Percentiles rank a stretch among this genome's conserved stretches.
Conservation (phyloP, 2,329 filamentous ascomycete genomes). For the Pseudopithomyces chartarum region DNA sequence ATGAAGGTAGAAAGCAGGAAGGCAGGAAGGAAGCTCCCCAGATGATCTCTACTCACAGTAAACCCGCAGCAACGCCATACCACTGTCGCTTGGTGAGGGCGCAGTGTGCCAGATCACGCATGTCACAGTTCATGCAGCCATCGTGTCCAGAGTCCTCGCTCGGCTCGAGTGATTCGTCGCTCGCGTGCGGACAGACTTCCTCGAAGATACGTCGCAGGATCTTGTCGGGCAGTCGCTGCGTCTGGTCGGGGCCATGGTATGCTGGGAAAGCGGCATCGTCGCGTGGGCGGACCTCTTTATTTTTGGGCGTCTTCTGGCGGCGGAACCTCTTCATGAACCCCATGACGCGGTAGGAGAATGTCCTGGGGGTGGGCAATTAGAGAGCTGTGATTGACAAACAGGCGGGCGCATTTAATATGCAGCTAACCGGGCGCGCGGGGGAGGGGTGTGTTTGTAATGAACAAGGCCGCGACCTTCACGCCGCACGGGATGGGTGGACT, state of each 20-base stretch:
- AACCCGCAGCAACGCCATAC: slow-evolving; percentile 61
- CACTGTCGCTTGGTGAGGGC: slow-evolving; percentile 75
- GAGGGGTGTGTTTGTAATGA: slow-evolving; percentile 14
- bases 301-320: slow-evolving; percentile 49
- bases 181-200: slow-evolving; percentile 80
- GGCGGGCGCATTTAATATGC: slow-evolving; percentile 21
- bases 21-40: too few species aligned
- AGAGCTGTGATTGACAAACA: slow-evolving; percentile 13
- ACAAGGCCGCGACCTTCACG: slow-evolving; percentile 7
- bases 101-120: slow-evolving; percentile 84
- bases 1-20: too few species aligned
- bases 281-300: slow-evolving; percentile 32
- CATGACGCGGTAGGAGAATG: slow-evolving; percentile 47
- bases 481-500: slow-evolving; percentile 22
- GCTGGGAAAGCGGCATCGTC: slow-evolving; percentile 36
- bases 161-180: slow-evolving; percentile 72
- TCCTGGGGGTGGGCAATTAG: slow-evolving; percentile 27
- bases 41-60: slow-evolving; percentile 62
- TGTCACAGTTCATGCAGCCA: slow-evolving; percentile 90
- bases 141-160: slow-evolving; percentile 81
- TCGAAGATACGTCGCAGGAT: slow-evolving; percentile 79
- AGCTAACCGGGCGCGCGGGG: slow-evolving; percentile 12
- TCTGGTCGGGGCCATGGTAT: slow-evolving; percentile 50
- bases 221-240: slow-evolving; percentile 63
- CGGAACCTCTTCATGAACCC: slow-evolving; percentile 57